Percentiles rank a stretch among this genome's conserved stretches.
These are phyloP conservation scores for Aspergillus novoparasiticus DNA, from an alignment of 2,329 filamentous ascomycete genomes.

Conservation along the genomic window DNA sequence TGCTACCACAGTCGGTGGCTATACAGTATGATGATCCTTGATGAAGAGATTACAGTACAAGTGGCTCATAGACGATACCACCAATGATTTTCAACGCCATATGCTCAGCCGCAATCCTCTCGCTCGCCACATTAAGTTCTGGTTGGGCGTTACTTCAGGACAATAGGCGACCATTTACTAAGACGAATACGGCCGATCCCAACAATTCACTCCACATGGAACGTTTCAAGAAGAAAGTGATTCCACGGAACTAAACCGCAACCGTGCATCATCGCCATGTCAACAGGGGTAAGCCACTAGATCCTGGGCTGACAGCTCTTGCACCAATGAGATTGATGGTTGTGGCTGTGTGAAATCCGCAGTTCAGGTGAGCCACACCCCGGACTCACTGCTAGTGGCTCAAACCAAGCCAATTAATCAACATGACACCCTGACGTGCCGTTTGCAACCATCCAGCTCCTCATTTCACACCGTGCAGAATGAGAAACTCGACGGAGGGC, in stretches of 20 bases:
- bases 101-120: not conserved
- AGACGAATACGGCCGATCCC: not conserved
- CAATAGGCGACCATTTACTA: not conserved
- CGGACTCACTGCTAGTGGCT: constrained; percentile 1
- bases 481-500: not conserved
- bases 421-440: not conserved
- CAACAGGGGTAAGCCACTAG: constrained; percentile 1
- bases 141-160: not conserved
- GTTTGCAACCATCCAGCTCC: not conserved
- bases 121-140: not conserved
- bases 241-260: not conserved
- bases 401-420: constrained; percentile 5
- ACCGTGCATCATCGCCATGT: constrained; percentile 3
- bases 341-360: constrained; percentile 7
- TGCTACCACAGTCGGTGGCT: not conserved
- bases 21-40: not conserved
- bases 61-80: not conserved
- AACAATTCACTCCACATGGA: not conserved
- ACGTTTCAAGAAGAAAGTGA: not conserved
- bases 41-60: not conserved
- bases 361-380: constrained; percentile 10
- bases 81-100: not conserved
- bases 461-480: not conserved
- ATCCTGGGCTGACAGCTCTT: not conserved
- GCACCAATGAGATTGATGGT: not conserved